Evolutionary conservation across 2,329 filamentous ascomycete species (phyloP).

Genomic region (Aureobasidium uvarum): DNA sequence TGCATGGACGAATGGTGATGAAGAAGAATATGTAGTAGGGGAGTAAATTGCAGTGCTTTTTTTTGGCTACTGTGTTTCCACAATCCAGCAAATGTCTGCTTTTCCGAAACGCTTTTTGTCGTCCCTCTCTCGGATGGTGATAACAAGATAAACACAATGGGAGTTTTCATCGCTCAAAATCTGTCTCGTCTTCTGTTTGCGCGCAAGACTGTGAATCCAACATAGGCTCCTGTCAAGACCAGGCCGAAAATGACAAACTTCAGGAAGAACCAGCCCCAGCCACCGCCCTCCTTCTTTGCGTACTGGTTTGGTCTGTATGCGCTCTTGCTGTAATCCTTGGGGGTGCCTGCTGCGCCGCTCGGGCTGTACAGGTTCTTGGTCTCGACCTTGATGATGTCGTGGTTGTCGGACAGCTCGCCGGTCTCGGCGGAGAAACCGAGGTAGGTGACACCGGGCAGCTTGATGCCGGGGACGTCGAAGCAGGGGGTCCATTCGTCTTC

Average conservation of each 20-base stretch:
- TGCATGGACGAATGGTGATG: not conserved
- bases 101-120: not conserved
- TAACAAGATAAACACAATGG: not conserved
- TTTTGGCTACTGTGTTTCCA: not conserved
- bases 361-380: conserved; percentile 85
- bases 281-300: conserved; percentile 51
- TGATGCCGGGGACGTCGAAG: conserved; percentile 68
- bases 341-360: conserved; percentile 39
- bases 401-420: conserved; percentile 94
- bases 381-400: conserved; percentile 86
- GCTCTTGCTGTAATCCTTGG: conserved; percentile 46
- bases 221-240: conserved; percentile 70
- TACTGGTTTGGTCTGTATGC: conserved; percentile 48
- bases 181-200: conserved; percentile 53
- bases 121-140: not conserved
- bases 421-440: conserved; percentile 77
- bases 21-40: conserved; percentile 17
- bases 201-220: conserved; percentile 82
- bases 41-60: not conserved
- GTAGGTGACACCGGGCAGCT: conserved; percentile 71
- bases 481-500: conserved; percentile 86
- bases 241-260: conserved; percentile 77
- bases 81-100: conserved; percentile 1
- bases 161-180: conserved; percentile 39
- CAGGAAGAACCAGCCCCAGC: conserved; percentile 71